Evolutionary conservation across 2,329 filamentous ascomycete species (phyloP).

Genomic region (Diaporthe nobilis): DNA sequence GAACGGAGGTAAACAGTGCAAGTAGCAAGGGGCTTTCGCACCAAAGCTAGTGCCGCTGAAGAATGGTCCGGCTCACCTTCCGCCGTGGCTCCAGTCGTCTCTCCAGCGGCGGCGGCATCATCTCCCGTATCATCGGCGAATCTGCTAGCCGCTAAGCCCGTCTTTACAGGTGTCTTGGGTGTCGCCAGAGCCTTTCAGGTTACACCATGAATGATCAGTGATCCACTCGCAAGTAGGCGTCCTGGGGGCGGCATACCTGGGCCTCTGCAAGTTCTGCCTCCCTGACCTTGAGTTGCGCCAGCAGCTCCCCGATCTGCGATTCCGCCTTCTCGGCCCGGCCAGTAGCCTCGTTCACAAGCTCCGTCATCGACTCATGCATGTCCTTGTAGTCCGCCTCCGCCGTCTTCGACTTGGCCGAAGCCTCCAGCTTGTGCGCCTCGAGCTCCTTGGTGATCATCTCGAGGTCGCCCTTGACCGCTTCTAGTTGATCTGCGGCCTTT

Average conservation of each 20-base stretch:
- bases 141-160: constrained; percentile 68
- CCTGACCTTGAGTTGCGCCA: constrained; percentile 72
- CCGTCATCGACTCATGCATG: constrained; percentile 73
- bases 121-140: constrained; percentile 58
- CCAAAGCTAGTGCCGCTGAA: constrained; percentile 76
- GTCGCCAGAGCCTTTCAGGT: constrained; percentile 60
- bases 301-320: constrained; percentile 63
- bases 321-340: constrained; percentile 65
- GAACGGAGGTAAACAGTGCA: constrained; percentile 48
- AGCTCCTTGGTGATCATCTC: constrained; percentile 66
- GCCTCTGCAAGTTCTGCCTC: constrained; percentile 75
- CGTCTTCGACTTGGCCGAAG: constrained; percentile 67
- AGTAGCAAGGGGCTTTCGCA: constrained; percentile 69
- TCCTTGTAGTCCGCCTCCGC: constrained; percentile 72
- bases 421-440: constrained; percentile 65
- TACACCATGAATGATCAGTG: constrained; percentile 27
- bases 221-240: constrained; percentile 31
- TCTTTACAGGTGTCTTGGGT: constrained; percentile 54
- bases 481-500: constrained; percentile 55
- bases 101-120: constrained; percentile 48
- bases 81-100: constrained; percentile 51
- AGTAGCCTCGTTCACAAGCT: constrained; percentile 71
- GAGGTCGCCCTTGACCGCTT: constrained; percentile 59
- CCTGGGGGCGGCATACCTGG: constrained; percentile 58
- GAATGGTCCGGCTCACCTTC: constrained; percentile 75